A percentile compares a stretch with the other conserved stretches of the same genome.
Evolutionary conservation across 2,329 filamentous ascomycete species (phyloP).

Genomic region (Exophiala calicioides): DNA sequence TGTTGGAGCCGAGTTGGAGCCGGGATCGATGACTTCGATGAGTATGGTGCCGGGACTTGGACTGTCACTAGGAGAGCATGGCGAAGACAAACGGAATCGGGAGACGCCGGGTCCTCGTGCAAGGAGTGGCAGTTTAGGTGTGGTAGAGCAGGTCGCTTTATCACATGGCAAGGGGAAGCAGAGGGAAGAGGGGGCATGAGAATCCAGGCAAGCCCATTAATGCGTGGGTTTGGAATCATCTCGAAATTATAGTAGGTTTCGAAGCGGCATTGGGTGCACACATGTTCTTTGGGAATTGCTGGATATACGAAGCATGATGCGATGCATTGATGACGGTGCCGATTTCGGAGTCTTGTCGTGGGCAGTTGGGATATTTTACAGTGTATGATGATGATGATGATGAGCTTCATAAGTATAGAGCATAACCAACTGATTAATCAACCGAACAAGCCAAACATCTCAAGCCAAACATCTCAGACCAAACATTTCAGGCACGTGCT

Average conservation of each 20-base stretch:
- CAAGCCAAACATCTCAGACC: neutral
- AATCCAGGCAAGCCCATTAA: neutral
- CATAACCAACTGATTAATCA: too few relatives aligned
- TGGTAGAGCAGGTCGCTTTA: constrained; percentile 17
- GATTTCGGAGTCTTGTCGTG: too few relatives aligned
- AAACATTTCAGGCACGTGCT: neutral
- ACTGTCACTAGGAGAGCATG: constrained; percentile 7
- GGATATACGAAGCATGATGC: too few relatives aligned
- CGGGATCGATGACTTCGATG: constrained; percentile 10
- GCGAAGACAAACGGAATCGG: constrained; percentile 5
- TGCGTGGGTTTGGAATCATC: too few relatives aligned
- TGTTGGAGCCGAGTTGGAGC: constrained; percentile 7
- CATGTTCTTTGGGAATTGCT: too few relatives aligned
- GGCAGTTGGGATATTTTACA: too few relatives aligned
- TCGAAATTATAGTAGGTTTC: too few relatives aligned
- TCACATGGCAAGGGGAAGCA: constrained; percentile 14
- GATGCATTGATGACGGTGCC: too few relatives aligned
- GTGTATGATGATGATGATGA: too few relatives aligned
- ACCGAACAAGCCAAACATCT: too few relatives aligned
- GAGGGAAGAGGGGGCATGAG: neutral
- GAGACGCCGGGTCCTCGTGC: constrained; percentile 3
- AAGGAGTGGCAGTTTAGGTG: neutral
- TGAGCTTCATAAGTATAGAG: too few relatives aligned
- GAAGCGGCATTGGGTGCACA: too few relatives aligned
- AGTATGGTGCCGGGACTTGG: constrained; percentile 11